Base-by-base conservation (phyloP, 192 early-diverging fungal genomes). In the Coemansia sp. region DNA sequence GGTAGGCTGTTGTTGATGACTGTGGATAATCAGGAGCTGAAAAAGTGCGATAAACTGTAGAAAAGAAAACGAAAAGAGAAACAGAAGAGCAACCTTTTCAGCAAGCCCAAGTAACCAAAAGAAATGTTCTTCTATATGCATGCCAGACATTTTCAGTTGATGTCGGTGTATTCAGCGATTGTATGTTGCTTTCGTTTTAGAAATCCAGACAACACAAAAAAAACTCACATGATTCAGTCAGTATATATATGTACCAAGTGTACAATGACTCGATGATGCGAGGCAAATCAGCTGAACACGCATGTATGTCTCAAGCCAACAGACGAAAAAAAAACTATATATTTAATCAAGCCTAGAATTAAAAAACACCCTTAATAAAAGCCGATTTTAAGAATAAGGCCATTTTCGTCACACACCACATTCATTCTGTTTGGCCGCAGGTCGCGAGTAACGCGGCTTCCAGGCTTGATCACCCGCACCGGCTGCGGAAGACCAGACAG, bases 391-490 rank as follows among this genome's bases (percentile, higher is more conserved):
- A 37, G 66, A 20, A 81, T 71, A 33, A 38, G 5, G 52, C 68
- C 74, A 1, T 63, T 33, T 14, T 59, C 53, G 36, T 67, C 48
- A 54, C 67, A 73, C 33, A 69, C 55, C 51, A 81, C 36, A 52
- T 81, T 81, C 61, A 81, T 39, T 7, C 79, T 65, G 32, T 59
- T 48, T 5, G 68, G 67, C 2, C 71, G 55, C 61, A 76, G 48
- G 61, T 81, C 79, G 58, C 74, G 64, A 5, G 79, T 82, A 55
- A 82, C 64, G 6, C 66, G 74, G 6, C 55, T 68, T 1, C 65
- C 65, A 1, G 74, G 74, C 65, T 63, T 61, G 37, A 82, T 73
- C 2, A 69, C 51, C 7, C 79, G 79, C 68, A 73, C 48, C 2
- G 65, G 61, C 32, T 58, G 43, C 7, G 79, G 79, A 4, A 82